Percentiles rank a stretch among this genome's conserved stretches.
Conservation (phyloP, 148 eudicot species). For the Pouteria glomerata region DNA sequence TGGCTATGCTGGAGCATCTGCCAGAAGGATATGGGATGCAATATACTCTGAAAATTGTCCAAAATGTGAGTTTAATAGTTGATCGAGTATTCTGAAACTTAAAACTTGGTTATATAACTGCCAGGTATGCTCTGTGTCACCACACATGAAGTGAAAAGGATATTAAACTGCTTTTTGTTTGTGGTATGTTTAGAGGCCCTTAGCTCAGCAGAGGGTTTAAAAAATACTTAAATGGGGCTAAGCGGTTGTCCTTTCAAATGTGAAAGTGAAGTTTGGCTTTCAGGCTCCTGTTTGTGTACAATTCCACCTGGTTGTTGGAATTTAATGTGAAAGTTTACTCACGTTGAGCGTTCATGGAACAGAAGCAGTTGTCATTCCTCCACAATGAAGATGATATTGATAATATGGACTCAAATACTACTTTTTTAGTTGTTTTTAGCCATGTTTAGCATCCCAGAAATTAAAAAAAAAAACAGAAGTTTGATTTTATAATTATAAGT, state of each 20-base stretch:
- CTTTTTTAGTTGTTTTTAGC: no score
- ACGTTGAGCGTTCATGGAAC: no score
- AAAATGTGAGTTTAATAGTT: conserved; percentile 57
- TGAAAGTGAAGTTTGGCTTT: background rate
- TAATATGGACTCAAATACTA: background rate
- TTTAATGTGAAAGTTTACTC: background rate
- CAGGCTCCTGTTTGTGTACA: background rate
- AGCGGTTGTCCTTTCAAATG: background rate
- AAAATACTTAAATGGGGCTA: conserved; percentile 9
- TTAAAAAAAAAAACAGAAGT: no score
- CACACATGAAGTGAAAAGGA: background rate
- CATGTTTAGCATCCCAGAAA: no score
- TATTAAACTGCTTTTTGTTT: background rate
- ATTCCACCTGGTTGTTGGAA: background rate
- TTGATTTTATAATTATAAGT: no score
- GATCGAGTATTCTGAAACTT: background rate
- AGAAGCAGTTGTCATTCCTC: background rate
- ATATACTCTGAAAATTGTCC: conserved; percentile 93
- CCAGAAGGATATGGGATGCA: conserved; percentile 96
- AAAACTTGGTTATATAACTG: background rate
- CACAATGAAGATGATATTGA: background rate
- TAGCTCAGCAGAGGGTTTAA: background rate
- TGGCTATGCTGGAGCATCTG: conserved; percentile 88
- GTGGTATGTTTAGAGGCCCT: background rate
- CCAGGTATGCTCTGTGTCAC: background rate